Evolutionary conservation across 1,139 yeast species (phyloP).

Genomic region (Diutina sp.): DNA sequence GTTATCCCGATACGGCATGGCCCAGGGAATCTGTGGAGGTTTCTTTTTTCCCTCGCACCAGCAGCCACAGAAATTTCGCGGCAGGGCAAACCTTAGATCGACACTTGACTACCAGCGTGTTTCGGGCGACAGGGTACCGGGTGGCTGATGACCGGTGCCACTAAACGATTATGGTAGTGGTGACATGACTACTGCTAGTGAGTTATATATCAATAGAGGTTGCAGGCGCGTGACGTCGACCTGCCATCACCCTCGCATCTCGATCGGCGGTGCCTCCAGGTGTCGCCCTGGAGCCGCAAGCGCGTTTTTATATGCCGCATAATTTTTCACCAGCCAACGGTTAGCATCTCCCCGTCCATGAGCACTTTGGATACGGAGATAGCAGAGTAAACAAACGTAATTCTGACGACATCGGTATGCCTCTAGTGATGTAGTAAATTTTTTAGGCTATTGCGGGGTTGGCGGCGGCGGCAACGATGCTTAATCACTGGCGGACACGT

Average conservation of each 20-base stretch:
- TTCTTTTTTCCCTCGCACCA: background rate
- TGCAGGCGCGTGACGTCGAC: background rate
- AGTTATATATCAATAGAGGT: background rate
- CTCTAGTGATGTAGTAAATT: too few species aligned
- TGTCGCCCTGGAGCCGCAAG: background rate
- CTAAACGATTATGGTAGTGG: too few species aligned
- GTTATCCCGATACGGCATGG: background rate
- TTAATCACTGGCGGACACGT: background rate
- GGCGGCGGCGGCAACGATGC: too few species aligned
- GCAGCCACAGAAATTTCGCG: background rate
- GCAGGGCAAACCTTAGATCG: background rate
- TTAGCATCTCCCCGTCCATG: background rate
- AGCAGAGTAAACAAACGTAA: too few species aligned
- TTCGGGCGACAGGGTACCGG: too few species aligned
- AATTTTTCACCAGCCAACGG: background rate
- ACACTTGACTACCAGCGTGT: too few species aligned
- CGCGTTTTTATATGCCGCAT: background rate
- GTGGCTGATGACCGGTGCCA: too few species aligned
- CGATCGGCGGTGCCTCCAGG: background rate
- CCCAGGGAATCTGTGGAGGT: background rate
- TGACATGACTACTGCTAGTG: background rate
- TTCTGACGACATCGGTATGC: too few species aligned
- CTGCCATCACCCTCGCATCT: background rate
- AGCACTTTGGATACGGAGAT: background rate
- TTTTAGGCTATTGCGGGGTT: too few species aligned